Evolutionary conservation across 805 yeast genomes (phyloP).

Genomic region (Alloascoidea hylecoeti): DNA sequence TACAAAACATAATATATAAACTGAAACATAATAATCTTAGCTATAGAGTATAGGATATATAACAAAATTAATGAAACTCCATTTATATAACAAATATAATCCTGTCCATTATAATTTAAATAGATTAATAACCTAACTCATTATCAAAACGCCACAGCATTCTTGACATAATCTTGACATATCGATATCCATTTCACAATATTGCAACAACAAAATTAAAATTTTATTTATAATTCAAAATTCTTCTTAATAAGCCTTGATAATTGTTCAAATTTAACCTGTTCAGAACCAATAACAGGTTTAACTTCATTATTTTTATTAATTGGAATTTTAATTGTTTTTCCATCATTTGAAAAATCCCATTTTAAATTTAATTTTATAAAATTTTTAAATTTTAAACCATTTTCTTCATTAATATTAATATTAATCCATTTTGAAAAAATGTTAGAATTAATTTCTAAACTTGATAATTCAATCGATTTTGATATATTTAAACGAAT

Average conservation of each 20-base stretch:
- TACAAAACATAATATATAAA: too few relatives aligned
- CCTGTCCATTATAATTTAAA: too few relatives aligned
- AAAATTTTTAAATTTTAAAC: conserved; percentile 13
- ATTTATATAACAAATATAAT: too few relatives aligned
- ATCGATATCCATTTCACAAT: too few relatives aligned
- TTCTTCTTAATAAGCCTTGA: conserved; percentile 15
- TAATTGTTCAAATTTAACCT: conserved; percentile 16
- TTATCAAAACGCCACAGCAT: too few relatives aligned
- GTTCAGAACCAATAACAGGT: conserved; percentile 13
- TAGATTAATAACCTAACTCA: too few relatives aligned
- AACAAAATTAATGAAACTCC: too few relatives aligned
- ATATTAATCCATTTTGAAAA: conserved; percentile 17
- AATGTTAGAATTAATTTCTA: conserved; percentile 12
- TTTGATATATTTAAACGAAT: conserved; percentile 16
- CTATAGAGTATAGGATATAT: too few relatives aligned
- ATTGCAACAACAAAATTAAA: background rate
- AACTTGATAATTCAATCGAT: conserved; percentile 14
- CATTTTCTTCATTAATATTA: conserved; percentile 5
- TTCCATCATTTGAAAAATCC: conserved; percentile 12
- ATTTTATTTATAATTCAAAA: conserved; percentile 10
- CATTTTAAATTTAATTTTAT: conserved; percentile 12
- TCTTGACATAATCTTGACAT: too few relatives aligned
- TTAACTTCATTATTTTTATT: conserved; percentile 16
- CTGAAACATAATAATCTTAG: too few relatives aligned
- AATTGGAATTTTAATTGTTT: conserved; percentile 11